phyloP scores from a whole-genome alignment of 805 yeast species.

The Metschnikowia kofuensis region DNA sequence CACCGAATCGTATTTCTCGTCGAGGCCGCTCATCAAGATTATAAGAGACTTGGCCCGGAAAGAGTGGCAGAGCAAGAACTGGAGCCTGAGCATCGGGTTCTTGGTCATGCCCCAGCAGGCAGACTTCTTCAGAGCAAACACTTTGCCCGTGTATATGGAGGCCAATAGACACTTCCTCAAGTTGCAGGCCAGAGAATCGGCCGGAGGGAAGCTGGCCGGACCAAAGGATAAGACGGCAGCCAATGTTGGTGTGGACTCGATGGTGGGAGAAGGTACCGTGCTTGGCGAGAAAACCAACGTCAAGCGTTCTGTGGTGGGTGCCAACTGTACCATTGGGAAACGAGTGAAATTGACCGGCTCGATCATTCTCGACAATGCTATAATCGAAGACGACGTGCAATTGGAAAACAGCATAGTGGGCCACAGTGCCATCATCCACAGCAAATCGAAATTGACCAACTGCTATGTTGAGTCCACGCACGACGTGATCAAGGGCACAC shows the following conservation, averaged over 20 bases:
- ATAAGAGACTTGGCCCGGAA: constrained; percentile 86
- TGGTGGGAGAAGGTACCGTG: constrained; percentile 64
- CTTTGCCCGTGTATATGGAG: constrained; percentile 80
- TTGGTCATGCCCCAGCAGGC: constrained; percentile 68
- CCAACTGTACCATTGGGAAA: constrained; percentile 72
- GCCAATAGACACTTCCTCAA: constrained; percentile 79
- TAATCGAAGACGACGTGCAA: constrained; percentile 72
- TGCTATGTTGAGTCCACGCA: constrained; percentile 86
- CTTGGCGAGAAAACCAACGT: constrained; percentile 83
- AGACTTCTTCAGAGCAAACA: constrained; percentile 73
- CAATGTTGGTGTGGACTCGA: constrained; percentile 82
- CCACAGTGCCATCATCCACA: constrained; percentile 55
- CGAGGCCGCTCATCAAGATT: constrained; percentile 59
- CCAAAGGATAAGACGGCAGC: constrained; percentile 58
- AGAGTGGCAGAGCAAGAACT: constrained; percentile 76
- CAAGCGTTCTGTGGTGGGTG: constrained; percentile 80
- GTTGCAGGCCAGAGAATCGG: constrained; percentile 47
- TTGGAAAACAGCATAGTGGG: constrained; percentile 91
- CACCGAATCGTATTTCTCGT: constrained; percentile 36
- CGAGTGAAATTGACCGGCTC: constrained; percentile 88
- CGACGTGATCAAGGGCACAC: constrained; percentile 56
- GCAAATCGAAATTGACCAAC: constrained; percentile 64
- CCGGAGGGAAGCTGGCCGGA: constrained; percentile 24
- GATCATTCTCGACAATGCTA: constrained; percentile 67
- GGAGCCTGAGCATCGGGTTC: constrained; percentile 62